phyloP scores from a whole-genome alignment of 164 flowering plant genomes.

The Nelumbo lutea region DNA sequence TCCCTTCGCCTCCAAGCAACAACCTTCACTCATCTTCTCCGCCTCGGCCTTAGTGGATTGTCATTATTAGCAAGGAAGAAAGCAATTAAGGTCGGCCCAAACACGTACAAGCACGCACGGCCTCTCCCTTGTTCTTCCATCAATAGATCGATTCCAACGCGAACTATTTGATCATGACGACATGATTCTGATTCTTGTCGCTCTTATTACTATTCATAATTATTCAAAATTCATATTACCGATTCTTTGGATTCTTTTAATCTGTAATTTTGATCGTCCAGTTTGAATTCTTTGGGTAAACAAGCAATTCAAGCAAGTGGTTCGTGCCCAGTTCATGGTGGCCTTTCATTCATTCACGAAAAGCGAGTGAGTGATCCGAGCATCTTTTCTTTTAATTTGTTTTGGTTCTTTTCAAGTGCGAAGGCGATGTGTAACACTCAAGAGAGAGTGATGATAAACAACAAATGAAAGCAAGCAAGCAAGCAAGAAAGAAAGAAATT shows the following conservation, averaged over 20 bases:
- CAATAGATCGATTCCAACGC: slow-evolving; percentile 4
- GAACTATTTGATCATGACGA: slow-evolving; percentile 5
- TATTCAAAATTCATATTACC: background rate
- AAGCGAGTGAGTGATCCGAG: slow-evolving; percentile 29
- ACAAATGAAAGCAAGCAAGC: background rate
- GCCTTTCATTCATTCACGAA: slow-evolving; percentile 47
- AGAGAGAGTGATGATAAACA: background rate
- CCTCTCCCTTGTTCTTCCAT: too few species aligned
- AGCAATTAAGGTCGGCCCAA: background rate
- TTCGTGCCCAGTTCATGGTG: slow-evolving; percentile 31
- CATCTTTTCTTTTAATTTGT: slow-evolving; percentile 21
- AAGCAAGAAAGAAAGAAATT: background rate
- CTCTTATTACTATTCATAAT: background rate
- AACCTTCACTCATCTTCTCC: slow-evolving; percentile 24
- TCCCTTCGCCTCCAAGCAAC: slow-evolving; percentile 32
- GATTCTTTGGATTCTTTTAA: slow-evolving; percentile 14
- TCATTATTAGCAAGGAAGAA: slow-evolving; percentile 26
- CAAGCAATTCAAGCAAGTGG: slow-evolving; percentile 29
- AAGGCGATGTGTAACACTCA: slow-evolving; percentile 11
- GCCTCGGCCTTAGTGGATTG: slow-evolving; percentile 35
- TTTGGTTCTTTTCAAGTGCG: slow-evolving; percentile 11
- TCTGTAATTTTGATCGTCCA: background rate
- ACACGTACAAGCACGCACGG: background rate
- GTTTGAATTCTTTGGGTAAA: slow-evolving; percentile 29
- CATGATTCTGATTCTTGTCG: slow-evolving; percentile 1